Evolutionary conservation across 2,329 filamentous ascomycete species (phyloP), one percentile per base, ranked within the genome.

Genomic region (Penicillium sp.): DNA sequence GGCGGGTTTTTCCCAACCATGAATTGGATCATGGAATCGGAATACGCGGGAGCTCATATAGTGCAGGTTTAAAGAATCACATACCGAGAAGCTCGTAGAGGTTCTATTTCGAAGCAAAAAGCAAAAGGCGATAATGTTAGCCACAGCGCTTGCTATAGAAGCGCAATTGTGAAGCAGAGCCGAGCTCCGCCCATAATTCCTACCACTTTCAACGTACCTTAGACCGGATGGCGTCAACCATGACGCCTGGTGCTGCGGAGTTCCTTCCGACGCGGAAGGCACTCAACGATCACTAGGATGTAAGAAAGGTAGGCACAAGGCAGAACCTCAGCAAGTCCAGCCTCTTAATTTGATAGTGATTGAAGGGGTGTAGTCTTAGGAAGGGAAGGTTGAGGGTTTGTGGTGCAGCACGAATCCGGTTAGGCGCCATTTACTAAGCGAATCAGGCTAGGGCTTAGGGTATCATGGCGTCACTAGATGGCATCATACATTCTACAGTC

Each of bases 21-120:
- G 37, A 40, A 40, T 37, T 37, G 33, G n/a, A 40, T 23, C 40
- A 25, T 43, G 40, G 27, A 14, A 35, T 26, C 15, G 26, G 27
- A 44, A 31, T n/a, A 35, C 18, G 18, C 37, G 37, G 37, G 42
- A 23, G 40, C 18, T 33, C 12, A 41, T 43, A 23, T 43, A 23
- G 9, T 11, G 29, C 23, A 26, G 12, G 12, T 35, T 37, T 22
- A 4, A 12, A 43, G 27, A 64, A 67, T 66, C 66, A 66, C 57
- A 60, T 96, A 97, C 94, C 93, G 85, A 99, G 91, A 82, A 96
- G 88, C 85, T 94, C 93, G 85, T 90, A 97, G 75, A 90, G 88
- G 85, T 99, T 99, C 94, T 97, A 71, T 67, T 54, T 49, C 52
- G 63, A 63, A 66, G 48, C 54, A 58, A 55, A 53, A 58, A 61